Percentiles rank a stretch among this genome's conserved stretches.
These are phyloP conservation scores for Backusella tarrabulga DNA, from an alignment of 192 early-diverging fungal species.

Conservation along the genomic window DNA sequence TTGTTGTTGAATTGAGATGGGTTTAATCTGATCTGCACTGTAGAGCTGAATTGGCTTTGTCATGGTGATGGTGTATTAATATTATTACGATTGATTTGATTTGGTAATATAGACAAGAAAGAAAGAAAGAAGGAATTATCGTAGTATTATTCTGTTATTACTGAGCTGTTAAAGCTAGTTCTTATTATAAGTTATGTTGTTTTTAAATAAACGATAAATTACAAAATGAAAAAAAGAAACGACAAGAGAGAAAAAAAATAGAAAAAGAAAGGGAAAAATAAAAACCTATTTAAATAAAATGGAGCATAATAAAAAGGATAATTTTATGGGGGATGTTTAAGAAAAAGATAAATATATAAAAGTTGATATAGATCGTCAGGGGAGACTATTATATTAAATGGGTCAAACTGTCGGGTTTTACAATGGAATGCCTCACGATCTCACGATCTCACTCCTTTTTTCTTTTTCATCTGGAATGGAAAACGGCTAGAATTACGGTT, in stretches of 20 bases:
- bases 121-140: background rate
- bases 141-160: background rate
- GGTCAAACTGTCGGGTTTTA: background rate
- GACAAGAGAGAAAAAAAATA: background rate
- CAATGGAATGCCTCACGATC: constrained; percentile 1
- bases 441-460: background rate
- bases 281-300: background rate
- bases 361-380: background rate
- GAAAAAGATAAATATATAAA: background rate
- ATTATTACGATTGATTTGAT: background rate
- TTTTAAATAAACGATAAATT: background rate
- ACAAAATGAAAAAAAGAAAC: background rate
- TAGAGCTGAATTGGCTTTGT: background rate
- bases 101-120: background rate
- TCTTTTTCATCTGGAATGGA: constrained; percentile 2
- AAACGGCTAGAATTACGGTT: background rate
- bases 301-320: background rate
- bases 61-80: background rate
- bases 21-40: background rate
- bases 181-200: background rate
- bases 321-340: background rate
- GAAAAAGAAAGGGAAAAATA: background rate
- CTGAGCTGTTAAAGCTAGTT: background rate
- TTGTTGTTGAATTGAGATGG: background rate
- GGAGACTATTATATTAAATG: constrained; percentile 5